These are phyloP conservation scores for Flaveria trinervia DNA, from an alignment of 129 eudicot species.

Conservation along the genomic window DNA sequence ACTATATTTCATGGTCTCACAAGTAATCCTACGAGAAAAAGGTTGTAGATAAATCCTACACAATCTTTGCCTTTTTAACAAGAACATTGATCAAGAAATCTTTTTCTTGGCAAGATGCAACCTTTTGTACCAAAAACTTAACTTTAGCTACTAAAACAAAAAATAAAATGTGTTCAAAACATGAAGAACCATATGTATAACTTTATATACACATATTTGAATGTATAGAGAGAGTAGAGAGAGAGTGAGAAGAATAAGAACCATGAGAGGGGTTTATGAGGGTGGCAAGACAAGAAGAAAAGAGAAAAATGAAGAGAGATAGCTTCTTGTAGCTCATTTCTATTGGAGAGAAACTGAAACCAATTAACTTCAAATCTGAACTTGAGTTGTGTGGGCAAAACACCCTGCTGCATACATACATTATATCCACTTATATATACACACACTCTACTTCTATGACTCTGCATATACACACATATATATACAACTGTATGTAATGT, in stretches of 20 bases:
- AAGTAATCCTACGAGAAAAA: neutral
- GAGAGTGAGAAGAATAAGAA: slow-evolving; percentile 20
- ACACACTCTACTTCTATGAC: neutral
- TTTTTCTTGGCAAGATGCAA: slow-evolving; percentile 9
- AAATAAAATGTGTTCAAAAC: neutral
- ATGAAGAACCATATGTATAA: neutral
- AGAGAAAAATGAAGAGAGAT: slow-evolving; percentile 37
- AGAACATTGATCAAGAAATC: neutral
- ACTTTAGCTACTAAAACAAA: slow-evolving; percentile 10
- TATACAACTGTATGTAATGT: slow-evolving; percentile 7
- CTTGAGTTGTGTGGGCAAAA: slow-evolving; percentile 45
- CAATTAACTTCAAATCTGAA: slow-evolving; percentile 19
- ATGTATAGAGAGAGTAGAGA: neutral
- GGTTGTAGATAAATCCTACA: neutral
- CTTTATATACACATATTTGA: neutral
- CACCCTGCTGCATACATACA: slow-evolving; percentile 24
- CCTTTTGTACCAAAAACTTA: slow-evolving; percentile 25
- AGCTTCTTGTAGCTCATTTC: slow-evolving; percentile 39
- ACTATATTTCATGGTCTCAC: neutral
- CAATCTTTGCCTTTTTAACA: neutral
- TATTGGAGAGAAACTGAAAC: slow-evolving; percentile 35
- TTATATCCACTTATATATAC: slow-evolving; percentile 22
- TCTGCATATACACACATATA: neutral
- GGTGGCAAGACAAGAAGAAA: slow-evolving; percentile 41
- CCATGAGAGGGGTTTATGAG: slow-evolving; percentile 60